phyloP scores from a whole-genome alignment of 83 land plant genomes.

The Diphasiastrum complanatum region DNA sequence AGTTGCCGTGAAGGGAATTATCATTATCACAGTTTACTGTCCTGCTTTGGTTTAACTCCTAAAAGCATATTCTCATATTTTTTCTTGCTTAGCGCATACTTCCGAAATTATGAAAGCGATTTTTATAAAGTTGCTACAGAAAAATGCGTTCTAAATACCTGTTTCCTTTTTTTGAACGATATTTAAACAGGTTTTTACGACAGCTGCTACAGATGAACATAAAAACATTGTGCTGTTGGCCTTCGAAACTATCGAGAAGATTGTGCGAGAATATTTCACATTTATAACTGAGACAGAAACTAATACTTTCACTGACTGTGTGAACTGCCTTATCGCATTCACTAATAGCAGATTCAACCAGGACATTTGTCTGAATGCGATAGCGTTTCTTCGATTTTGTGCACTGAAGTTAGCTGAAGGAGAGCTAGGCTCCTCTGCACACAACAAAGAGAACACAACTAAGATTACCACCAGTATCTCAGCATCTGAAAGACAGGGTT shows the following conservation, averaged over 20 bases:
- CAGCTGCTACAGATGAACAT: constrained; percentile 98
- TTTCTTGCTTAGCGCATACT: no score
- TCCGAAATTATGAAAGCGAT: no score
- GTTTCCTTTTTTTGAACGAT: not conserved
- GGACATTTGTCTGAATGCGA: constrained; percentile 94
- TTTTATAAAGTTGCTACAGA: no score
- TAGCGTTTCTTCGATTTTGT: constrained; percentile 84
- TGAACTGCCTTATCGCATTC: constrained; percentile 94
- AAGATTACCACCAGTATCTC: constrained; percentile 22
- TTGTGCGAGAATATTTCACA: constrained; percentile 96
- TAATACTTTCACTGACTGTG: constrained; percentile 96
- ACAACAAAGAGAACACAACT: constrained; percentile 44
- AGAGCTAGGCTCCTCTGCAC: constrained; percentile 61
- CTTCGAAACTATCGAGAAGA: constrained; percentile 97
- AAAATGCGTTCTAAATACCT: no score
- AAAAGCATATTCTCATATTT: no score
- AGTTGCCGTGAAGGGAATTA: no score
- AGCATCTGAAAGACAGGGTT: constrained; percentile 18
- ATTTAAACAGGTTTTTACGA: constrained; percentile 83
- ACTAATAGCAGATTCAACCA: constrained; percentile 93
- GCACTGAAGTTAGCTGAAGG: constrained; percentile 97
- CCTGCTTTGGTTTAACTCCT: no score
- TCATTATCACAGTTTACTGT: no score
- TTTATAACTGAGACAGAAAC: constrained; percentile 98
- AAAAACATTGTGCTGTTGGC: constrained; percentile 93